phyloP scores from a whole-genome alignment of 305 asterid species.

The Monarda citriodora region DNA sequence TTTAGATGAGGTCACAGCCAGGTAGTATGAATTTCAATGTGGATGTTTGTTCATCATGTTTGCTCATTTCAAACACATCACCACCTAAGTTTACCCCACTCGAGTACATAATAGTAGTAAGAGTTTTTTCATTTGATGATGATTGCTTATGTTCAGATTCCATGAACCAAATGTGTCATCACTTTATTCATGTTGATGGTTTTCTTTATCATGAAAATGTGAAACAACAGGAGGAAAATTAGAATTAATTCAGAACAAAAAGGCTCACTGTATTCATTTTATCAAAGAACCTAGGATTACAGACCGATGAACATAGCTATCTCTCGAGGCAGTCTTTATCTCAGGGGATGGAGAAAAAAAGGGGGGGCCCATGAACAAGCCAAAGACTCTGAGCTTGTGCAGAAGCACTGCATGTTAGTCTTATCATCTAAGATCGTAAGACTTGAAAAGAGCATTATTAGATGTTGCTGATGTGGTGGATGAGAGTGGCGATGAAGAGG shows the following conservation, averaged over 20 bases:
- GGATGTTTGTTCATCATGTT: background rate
- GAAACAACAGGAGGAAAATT: background rate
- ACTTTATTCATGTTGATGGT: background rate
- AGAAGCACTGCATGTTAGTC: conserved; percentile 22
- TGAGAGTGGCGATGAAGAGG: conserved; percentile 36
- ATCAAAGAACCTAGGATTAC: conserved; percentile 24
- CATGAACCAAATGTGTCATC: background rate
- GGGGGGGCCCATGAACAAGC: conserved; percentile 6
- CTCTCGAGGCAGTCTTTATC: conserved; percentile 18
- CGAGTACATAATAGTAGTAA: background rate
- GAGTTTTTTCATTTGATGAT: background rate
- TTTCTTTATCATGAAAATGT: background rate
- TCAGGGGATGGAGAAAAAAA: background rate
- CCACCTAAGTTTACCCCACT: background rate
- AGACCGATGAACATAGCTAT: conserved; percentile 19
- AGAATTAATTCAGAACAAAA: background rate
- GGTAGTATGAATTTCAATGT: too few species aligned
- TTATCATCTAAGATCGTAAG: conserved; percentile 14
- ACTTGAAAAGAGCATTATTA: conserved; percentile 12
- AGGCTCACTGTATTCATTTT: conserved; percentile 11
- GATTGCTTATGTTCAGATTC: background rate
- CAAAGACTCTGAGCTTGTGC: conserved; percentile 18
- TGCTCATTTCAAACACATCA: background rate
- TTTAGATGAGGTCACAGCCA: too few species aligned
- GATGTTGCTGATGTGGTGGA: conserved; percentile 39